Conservation (phyloP, 371 early-diverging fungal genomes). For the Choanephora cucurbitarum region DNA sequence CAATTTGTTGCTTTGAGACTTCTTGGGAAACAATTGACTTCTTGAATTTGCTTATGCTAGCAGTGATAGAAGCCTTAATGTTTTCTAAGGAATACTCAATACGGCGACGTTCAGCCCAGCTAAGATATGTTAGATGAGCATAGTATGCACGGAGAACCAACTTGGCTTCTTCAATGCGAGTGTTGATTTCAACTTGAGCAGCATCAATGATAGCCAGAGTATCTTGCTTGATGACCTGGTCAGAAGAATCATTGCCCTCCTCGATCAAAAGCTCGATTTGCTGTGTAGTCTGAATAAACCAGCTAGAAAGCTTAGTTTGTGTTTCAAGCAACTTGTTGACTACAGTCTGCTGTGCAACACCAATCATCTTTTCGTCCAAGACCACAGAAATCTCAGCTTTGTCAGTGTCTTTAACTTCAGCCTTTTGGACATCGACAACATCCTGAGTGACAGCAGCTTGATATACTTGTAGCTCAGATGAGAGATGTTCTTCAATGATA, state of each 20-base stretch:
- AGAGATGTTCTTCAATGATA: slow-evolving; percentile 28
- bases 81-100: slow-evolving; percentile 29
- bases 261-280: slow-evolving; percentile 27
- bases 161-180: slow-evolving; percentile 32
- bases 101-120: slow-evolving; percentile 33
- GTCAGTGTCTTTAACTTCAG: slow-evolving; percentile 15
- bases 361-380: slow-evolving; percentile 28
- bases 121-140: slow-evolving; percentile 31
- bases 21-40: slow-evolving; percentile 65
- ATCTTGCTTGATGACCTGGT: slow-evolving; percentile 19
- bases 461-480: slow-evolving; percentile 30
- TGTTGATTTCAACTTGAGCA: slow-evolving; percentile 27
- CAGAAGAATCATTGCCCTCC: slow-evolving; percentile 8
- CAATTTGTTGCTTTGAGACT: slow-evolving; percentile 73
- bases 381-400: slow-evolving; percentile 20
- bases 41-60: slow-evolving; percentile 42
- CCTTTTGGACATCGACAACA: slow-evolving; percentile 18
- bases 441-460: slow-evolving; percentile 33
- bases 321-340: slow-evolving; percentile 26
- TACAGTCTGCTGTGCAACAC: slow-evolving; percentile 28
- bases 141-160: slow-evolving; percentile 29
- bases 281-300: slow-evolving; percentile 33
- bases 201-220: slow-evolving; percentile 28
- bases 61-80: slow-evolving; percentile 24
- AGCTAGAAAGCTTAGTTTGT: slow-evolving; percentile 27